Evolutionary conservation across 495 filamentous ascomycete species (phyloP).

Genomic region (Pyrenula aspistea): DNA sequence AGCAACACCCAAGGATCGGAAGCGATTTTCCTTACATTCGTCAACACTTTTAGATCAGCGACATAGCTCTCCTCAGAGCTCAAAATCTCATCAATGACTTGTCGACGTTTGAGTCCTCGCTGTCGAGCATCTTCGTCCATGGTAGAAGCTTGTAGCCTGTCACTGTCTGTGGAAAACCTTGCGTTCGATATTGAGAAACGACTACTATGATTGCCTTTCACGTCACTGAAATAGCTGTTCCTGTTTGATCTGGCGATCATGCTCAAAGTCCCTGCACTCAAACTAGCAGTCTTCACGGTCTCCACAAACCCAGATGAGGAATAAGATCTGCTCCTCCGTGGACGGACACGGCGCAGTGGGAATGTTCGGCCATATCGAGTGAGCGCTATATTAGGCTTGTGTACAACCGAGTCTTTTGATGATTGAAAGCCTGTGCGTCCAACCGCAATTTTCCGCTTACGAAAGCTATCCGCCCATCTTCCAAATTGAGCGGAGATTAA

Average conservation of each 20-base stretch:
- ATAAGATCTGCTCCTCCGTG: constrained; percentile 44
- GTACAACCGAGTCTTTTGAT: neutral
- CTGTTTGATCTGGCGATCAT: constrained; percentile 46
- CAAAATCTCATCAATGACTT: constrained; percentile 73
- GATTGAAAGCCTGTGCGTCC: neutral
- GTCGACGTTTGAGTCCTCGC: constrained; percentile 60
- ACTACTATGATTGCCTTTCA: constrained; percentile 51
- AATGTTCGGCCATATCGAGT: neutral
- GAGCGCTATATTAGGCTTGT: neutral
- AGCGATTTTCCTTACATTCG: constrained; percentile 72
- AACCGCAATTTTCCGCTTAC: neutral
- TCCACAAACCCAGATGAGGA: constrained; percentile 65
- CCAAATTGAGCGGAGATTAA: neutral
- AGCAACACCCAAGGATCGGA: too few relatives aligned
- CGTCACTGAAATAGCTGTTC: constrained; percentile 37
- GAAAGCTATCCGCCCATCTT: neutral
- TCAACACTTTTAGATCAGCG: constrained; percentile 70
- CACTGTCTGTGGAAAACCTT: constrained; percentile 52
- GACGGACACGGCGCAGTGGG: neutral
- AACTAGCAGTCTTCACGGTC: constrained; percentile 62
- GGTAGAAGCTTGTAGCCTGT: constrained; percentile 31
- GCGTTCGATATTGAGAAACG: constrained; percentile 43
- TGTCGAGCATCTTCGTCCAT: constrained; percentile 60
- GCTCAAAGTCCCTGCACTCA: constrained; percentile 60
- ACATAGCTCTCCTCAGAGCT: constrained; percentile 82